Percentiles rank a stretch among this genome's conserved stretches.
Evolutionary conservation across 2,329 filamentous ascomycete genomes (phyloP).

Genomic region (Akanthomyces dipterigenus): DNA sequence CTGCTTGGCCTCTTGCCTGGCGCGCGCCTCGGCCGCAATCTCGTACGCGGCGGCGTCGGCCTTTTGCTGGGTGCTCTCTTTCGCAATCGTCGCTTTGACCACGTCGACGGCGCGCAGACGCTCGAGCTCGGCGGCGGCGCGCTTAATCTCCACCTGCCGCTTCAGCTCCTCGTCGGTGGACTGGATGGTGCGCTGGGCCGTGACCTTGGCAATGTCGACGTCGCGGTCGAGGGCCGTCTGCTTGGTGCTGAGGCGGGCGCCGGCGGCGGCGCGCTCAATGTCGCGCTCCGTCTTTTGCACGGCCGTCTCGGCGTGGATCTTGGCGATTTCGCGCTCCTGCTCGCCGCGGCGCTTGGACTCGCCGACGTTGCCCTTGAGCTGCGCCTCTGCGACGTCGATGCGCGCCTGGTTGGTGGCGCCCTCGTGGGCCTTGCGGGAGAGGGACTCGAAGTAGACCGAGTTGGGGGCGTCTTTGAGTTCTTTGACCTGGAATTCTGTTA

Average conservation of each 20-base stretch:
- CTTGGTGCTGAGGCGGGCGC: constrained; percentile 66
- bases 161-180: constrained; percentile 74
- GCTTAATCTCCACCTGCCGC: constrained; percentile 68
- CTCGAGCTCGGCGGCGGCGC: constrained; percentile 73
- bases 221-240: constrained; percentile 67
- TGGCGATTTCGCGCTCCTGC: constrained; percentile 79
- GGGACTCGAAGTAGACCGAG: constrained; percentile 76
- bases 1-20: constrained; percentile 43
- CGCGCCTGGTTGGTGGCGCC: constrained; percentile 74
- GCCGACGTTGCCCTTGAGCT: constrained; percentile 62
- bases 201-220: constrained; percentile 68
- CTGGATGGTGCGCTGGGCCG: constrained; percentile 66
- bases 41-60: constrained; percentile 49
- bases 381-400: constrained; percentile 59
- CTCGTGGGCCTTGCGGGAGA: constrained; percentile 78
- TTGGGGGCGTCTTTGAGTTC: constrained; percentile 77
- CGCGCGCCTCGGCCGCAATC: constrained; percentile 48
- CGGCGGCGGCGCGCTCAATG: constrained; percentile 71
- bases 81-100: constrained; percentile 60
- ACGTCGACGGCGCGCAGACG: constrained; percentile 68
- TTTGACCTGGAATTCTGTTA: constrained; percentile 43
- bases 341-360: constrained; percentile 73
- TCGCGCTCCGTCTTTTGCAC: constrained; percentile 80
- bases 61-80: constrained; percentile 49
- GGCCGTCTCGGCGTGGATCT: constrained; percentile 80